Conservation (phyloP, 768 basidiomycete genomes). For the Imleria badia region DNA sequence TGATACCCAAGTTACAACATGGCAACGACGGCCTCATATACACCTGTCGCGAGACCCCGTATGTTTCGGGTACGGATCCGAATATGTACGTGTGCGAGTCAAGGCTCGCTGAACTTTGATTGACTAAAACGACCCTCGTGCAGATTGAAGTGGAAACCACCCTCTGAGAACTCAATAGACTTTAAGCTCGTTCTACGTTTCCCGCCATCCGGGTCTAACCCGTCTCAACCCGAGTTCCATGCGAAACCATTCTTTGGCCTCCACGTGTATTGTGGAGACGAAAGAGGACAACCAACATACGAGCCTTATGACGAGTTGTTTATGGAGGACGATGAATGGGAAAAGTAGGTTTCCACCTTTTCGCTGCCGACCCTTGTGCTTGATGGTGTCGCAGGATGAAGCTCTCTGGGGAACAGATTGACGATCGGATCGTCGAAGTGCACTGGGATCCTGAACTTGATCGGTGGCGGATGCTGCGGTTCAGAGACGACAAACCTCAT, state of each 20-base stretch:
- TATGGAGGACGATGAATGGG: slow-evolving; percentile 91
- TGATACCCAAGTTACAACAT: slow-evolving; percentile 85
- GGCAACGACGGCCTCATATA: slow-evolving; percentile 97
- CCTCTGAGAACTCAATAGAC: slow-evolving; percentile 96
- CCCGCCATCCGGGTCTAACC: slow-evolving; percentile 58
- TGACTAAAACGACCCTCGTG: slow-evolving; percentile 5
- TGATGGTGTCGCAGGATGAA: slow-evolving; percentile 64
- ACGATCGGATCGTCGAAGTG: slow-evolving; percentile 94
- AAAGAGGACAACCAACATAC: slow-evolving; percentile 55
- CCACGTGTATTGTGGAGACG: slow-evolving; percentile 78
- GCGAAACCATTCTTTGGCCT: slow-evolving; percentile 87
- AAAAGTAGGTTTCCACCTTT: slow-evolving; percentile 55
- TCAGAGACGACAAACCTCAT: slow-evolving; percentile 90
- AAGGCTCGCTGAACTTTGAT: not conserved
- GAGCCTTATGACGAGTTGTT: slow-evolving; percentile 85
- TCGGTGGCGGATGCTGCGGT: slow-evolving; percentile 89
- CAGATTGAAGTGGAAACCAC: slow-evolving; percentile 98
- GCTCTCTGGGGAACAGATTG: slow-evolving; percentile 76
- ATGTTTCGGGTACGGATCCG: slow-evolving; percentile 78
- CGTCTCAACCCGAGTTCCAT: slow-evolving; percentile 68
- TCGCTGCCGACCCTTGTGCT: not conserved
- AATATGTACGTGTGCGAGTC: slow-evolving; percentile 89
- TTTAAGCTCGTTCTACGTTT: slow-evolving; percentile 96
- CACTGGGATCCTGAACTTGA: slow-evolving; percentile 73
- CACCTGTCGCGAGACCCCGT: slow-evolving; percentile 83